Evolutionary conservation across 352 stramenopile species (phyloP), one percentile per base, ranked within the genome.

Genomic region (Globisporangium splendens): DNA sequence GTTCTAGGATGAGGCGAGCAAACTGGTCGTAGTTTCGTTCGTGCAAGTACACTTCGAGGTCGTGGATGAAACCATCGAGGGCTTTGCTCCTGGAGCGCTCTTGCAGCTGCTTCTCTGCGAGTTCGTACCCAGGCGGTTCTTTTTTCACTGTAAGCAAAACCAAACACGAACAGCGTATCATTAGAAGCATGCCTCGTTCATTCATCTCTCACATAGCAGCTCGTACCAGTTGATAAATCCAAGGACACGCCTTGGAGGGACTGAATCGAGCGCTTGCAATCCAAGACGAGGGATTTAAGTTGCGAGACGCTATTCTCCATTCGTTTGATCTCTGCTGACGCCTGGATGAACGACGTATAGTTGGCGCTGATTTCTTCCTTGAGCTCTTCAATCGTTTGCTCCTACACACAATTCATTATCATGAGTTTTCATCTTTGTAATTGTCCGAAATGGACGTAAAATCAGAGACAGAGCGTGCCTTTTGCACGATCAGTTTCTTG

Each of bases 271-370:
- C 83, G 70, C 59, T 87, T 89, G 63, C 82, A 90, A 33, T 94
- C 80, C 21, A 91, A 21, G 7, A 94, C 75, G 21, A 91, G 66
- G 13, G 75, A 62, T 60, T 92, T 91, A 43, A 94, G 69, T 55
- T 91, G 77, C 44, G 79, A 91, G 8, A 94, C 81, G 50, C 81
- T 91, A 59, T 91, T 92, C 46, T 94, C 84, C 79, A 94, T 92
- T 8, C 65, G 84, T 59, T 90, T 89, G 49, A 90, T 92, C 62
- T 94, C 82, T 3, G 71, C 62, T 8, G 80, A 77, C 10, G 82
- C 80, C 5, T 66, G 70, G 28, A 94, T 90, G 58, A 94, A 94
- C 11, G 84, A 87, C 15, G 73, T 81, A 66, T 94, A 92, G 60
- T 89, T 92, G 13, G 72, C 74, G 39, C 80, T 90, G 55, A 94